Base-by-base conservation (phyloP, 2,329 filamentous ascomycete genomes). In the Boeremia exigua region DNA sequence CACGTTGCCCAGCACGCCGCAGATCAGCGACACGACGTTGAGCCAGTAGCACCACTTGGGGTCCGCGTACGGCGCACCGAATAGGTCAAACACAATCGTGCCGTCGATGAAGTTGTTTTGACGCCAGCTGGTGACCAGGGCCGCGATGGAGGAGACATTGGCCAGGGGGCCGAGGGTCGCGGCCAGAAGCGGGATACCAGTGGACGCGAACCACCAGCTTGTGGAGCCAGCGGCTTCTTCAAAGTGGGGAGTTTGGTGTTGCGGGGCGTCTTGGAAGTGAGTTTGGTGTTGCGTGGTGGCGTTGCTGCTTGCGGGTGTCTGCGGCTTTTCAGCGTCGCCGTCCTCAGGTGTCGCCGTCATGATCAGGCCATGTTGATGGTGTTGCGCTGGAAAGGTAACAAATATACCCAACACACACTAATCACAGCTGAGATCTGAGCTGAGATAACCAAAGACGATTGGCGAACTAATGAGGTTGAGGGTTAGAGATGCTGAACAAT, bases 101-200 rank as follows among this genome's bases (percentile, higher is more conserved):
- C 79, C 71, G 34, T 83, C 77, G 37, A 80, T 68, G 48, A 81
- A 79, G 3, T 81, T 75, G 44, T 80, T 79, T 70, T 88, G 84
- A 57, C 90, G 82, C 93, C 92, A 96, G 19, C 86, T 86, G 27
- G 86, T 87, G 1, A 91, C 90, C n/a, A 96, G 81, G 7, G 92
- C 91, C 58, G 90, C 92, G 55, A 96, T 92, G 54, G 89, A 94
- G 75, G 95, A 89, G 28, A 95, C 87, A 54, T 93, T 96, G 2
- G 93, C 93, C 9, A 96, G 84, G 0, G 93, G 93, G 0, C 91
- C 92, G 2, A 95, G 83, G 0, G 92, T 92, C 30, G 91, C 92
- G 2, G 92, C 91, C 10, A 95, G 83, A 70, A 97, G 86, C 54
- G 74, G 74, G 14, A 76, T 73, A 5, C 65, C 74, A 3, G 74